Percentiles rank a stretch among this genome's conserved stretches.
These are phyloP conservation scores for Emergomyces orientalis DNA, from an alignment of 2,329 filamentous ascomycete species.

Conservation along the genomic window DNA sequence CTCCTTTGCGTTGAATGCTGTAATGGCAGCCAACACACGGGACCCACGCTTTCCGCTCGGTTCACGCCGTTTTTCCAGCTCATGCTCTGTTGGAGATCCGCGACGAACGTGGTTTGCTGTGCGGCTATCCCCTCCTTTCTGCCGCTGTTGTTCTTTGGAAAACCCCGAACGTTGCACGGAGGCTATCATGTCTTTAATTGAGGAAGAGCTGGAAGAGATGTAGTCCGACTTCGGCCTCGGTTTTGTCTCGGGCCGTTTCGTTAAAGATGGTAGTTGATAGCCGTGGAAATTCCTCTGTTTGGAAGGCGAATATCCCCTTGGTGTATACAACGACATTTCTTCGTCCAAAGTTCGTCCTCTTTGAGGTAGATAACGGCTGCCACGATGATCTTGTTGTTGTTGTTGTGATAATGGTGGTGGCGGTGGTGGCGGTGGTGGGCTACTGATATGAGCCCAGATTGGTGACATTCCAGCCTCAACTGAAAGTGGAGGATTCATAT, in stretches of 20 bases:
- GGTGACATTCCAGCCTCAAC: constrained; percentile 50
- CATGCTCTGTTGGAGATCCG: constrained; percentile 1
- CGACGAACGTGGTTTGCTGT: not conserved
- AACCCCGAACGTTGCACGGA: constrained; percentile 17
- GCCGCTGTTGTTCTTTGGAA: constrained; percentile 17
- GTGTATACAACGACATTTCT: constrained; percentile 51
- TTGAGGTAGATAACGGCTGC: constrained; percentile 37
- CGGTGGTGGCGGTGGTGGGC: constrained; percentile 22
- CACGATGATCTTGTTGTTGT: constrained; percentile 20
- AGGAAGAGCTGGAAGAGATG: constrained; percentile 34
- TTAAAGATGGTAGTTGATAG: constrained; percentile 40
- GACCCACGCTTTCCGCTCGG: constrained; percentile 40
- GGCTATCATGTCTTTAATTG: constrained; percentile 29
- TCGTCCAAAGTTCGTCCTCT: constrained; percentile 41
- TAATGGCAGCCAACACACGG: constrained; percentile 56
- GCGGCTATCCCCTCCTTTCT: constrained; percentile 5
- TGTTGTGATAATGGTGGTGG: not conserved
- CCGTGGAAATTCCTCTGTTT: constrained; percentile 55
- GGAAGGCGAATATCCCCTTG: constrained; percentile 49
- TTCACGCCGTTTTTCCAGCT: constrained; percentile 16
- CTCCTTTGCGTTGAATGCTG: constrained; percentile 50
- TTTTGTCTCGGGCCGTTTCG: constrained; percentile 32
- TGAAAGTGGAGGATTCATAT: constrained; percentile 53
- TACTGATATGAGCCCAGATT: constrained; percentile 69
- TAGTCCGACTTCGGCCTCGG: constrained; percentile 46